Evolutionary conservation across 2,329 filamentous ascomycete species (phyloP).

Genomic region (Neopestalotiopsis rosae): DNA sequence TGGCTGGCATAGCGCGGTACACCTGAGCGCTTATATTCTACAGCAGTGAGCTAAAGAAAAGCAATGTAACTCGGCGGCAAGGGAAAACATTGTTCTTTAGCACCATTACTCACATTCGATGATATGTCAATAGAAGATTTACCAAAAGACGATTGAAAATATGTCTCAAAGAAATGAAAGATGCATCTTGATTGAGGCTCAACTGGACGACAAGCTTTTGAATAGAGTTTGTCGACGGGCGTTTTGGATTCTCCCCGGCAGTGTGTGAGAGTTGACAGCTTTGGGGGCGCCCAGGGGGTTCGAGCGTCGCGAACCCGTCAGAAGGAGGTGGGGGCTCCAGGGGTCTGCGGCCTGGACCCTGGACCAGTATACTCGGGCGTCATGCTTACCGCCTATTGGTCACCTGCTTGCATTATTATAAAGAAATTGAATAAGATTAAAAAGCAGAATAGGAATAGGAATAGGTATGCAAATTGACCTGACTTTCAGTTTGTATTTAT

Average conservation of each 20-base stretch:
- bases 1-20: background rate
- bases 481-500: no score
- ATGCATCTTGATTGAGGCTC: conserved; percentile 5
- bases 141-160: background rate
- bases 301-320: background rate
- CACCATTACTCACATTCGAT: background rate
- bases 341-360: background rate
- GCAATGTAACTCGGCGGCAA: conserved; percentile 4
- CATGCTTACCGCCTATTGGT: no score
- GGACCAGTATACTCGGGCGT: no score
- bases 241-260: conserved; percentile 9
- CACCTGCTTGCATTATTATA: no score
- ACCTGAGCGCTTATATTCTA: background rate
- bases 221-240: conserved; percentile 13
- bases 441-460: no score
- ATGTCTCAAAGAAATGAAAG: background rate
- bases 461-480: no score
- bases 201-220: background rate
- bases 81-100: background rate
- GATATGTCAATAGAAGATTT: background rate
- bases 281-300: conserved; percentile 1
- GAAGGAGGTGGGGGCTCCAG: background rate
- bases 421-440: no score
- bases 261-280: background rate
- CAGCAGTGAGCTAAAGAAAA: background rate